phyloP scores from a whole-genome alignment of 306 rosid genomes.

The Abrus precatorius region DNA sequence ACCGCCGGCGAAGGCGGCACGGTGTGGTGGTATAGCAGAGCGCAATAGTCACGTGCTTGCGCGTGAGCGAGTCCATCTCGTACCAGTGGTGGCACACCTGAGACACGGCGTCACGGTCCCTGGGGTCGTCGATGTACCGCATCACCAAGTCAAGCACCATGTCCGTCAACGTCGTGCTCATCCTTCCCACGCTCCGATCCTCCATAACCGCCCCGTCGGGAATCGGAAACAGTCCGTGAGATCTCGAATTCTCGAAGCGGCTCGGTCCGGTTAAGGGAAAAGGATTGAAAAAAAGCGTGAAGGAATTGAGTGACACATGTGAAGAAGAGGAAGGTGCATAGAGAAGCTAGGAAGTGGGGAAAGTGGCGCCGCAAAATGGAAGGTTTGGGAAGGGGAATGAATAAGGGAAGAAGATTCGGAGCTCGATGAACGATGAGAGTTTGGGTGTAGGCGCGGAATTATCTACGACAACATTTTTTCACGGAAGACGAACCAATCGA shows the following conservation, averaged over 20 bases:
- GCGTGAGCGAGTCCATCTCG: slow-evolving; percentile 84
- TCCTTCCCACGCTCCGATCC: slow-evolving; percentile 22
- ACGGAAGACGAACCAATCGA: slow-evolving; percentile 48
- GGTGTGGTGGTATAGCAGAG: slow-evolving; percentile 93
- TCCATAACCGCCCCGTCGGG: background rate
- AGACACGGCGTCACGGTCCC: slow-evolving; percentile 84
- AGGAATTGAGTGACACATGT: slow-evolving; percentile 11
- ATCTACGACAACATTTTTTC: background rate
- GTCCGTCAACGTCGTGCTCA: slow-evolving; percentile 57
- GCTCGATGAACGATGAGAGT: slow-evolving; percentile 21
- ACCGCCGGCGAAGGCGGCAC: slow-evolving; percentile 70
- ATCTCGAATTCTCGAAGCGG: background rate
- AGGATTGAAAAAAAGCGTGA: background rate
- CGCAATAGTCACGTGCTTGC: slow-evolving; percentile 96
- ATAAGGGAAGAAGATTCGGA: background rate
- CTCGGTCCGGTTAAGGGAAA: background rate
- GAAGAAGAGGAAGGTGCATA: background rate
- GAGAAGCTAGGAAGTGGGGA: background rate
- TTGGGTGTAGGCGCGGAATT: background rate
- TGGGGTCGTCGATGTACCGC: slow-evolving; percentile 82
- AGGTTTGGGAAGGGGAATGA: background rate
- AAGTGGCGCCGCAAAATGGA: slow-evolving; percentile 42
- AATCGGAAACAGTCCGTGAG: background rate
- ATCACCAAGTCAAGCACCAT: slow-evolving; percentile 74
- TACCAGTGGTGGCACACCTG: slow-evolving; percentile 89